A percentile compares a stretch with the other conserved stretches of the same genome.
These are phyloP conservation scores for Pisolithus thermaeus DNA, from an alignment of 1,284 basidiomycete species.

Conservation along the genomic window DNA sequence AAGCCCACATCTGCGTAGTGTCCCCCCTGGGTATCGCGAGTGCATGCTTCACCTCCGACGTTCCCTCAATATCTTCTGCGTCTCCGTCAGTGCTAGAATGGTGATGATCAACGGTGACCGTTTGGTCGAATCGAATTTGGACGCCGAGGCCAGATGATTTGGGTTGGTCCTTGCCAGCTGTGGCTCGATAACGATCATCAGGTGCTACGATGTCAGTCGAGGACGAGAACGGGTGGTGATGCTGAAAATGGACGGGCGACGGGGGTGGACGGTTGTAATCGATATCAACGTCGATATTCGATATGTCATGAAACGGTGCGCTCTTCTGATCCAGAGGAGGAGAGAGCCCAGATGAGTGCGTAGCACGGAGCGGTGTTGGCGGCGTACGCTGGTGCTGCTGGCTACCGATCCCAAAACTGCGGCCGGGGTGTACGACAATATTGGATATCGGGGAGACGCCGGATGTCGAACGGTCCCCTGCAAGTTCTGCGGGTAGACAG, in stretches of 20 bases:
- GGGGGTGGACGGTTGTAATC: not conserved
- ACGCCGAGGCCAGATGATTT: not conserved
- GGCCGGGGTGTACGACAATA: not conserved
- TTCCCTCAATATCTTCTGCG: not conserved
- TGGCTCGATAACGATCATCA: not conserved
- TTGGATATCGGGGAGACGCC: not conserved
- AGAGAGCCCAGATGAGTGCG: not conserved
- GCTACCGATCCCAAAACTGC: not conserved
- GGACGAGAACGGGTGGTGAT: not conserved
- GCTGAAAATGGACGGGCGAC: not conserved
- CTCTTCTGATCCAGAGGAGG: not conserved
- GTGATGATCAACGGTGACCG: conserved; percentile 1
- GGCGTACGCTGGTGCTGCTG: not conserved
- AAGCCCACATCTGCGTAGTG: too few species aligned
- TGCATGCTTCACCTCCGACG: not conserved
- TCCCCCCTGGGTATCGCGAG: too few species aligned
- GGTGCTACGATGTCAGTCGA: not conserved
- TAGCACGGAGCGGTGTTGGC: not conserved
- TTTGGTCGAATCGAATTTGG: not conserved
- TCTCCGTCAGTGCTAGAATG: not conserved
- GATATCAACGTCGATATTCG: not conserved
- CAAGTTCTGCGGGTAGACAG: not conserved
- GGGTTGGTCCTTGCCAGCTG: not conserved
- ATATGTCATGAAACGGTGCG: not conserved
- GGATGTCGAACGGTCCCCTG: not conserved